These are phyloP conservation scores for Suillus decipiens DNA, from an alignment of 768 basidiomycete species.

Conservation along the genomic window DNA sequence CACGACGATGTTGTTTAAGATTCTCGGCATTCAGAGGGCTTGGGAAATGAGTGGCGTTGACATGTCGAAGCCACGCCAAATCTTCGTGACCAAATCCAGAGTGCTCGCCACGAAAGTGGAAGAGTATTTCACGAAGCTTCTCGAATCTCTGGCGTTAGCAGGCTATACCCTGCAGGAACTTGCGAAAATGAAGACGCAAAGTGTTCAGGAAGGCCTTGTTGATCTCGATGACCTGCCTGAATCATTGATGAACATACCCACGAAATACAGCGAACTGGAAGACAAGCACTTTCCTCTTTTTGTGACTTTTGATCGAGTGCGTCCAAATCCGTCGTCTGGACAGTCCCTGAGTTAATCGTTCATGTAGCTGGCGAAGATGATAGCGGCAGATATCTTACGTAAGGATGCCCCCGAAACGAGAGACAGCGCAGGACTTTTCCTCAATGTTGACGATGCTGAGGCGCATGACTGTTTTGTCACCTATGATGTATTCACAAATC, in stretches of 20 bases:
- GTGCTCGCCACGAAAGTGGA: constrained; percentile 70
- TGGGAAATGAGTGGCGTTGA: constrained; percentile 40
- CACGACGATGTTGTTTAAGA: constrained; percentile 76
- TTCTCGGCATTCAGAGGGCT: constrained; percentile 65
- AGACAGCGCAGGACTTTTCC: constrained; percentile 17
- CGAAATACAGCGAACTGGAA: constrained; percentile 52
- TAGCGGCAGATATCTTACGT: constrained; percentile 25
- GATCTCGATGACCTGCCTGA: constrained; percentile 41
- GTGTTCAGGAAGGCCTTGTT: constrained; percentile 26
- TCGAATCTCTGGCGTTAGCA: constrained; percentile 43
- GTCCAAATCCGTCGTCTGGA: constrained; percentile 12
- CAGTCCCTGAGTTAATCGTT: neutral
- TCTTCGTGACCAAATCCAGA: constrained; percentile 73
- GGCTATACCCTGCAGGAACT: constrained; percentile 42
- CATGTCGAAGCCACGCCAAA: constrained; percentile 55
- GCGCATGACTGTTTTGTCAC: constrained; percentile 37
- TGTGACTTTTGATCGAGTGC: constrained; percentile 62
- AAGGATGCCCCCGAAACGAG: constrained; percentile 10
- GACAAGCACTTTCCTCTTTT: constrained; percentile 72
- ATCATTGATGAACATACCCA: constrained; percentile 37
- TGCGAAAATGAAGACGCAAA: constrained; percentile 23
- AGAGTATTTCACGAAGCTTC: constrained; percentile 58
- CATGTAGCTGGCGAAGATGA: constrained; percentile 26
- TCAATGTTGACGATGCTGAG: constrained; percentile 17
- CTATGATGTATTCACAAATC: constrained; percentile 46